Base-by-base conservation (phyloP, 2,329 filamentous ascomycete genomes). In the Epichloe sylvatica region DNA sequence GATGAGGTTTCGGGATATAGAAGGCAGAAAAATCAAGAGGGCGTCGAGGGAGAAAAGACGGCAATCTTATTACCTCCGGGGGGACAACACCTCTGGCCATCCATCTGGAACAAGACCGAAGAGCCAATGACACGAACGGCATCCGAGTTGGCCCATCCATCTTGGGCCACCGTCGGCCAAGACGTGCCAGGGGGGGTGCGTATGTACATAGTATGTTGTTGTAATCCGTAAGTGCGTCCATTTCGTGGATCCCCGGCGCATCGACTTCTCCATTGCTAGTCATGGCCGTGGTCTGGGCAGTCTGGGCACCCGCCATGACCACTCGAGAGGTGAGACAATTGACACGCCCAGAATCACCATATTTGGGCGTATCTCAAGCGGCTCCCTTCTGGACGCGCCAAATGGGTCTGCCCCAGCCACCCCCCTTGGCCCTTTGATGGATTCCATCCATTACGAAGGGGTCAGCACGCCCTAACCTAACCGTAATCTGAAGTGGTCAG, bases 251-350 rank as follows among this genome's bases (percentile, higher is more conserved):
- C 30, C 39, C 46, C 21, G 46, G n/a, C 25, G 15, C 30, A 19
- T 35, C 25, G 25, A 30, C 23, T 8, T 8, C 25, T 8, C 30
- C 30, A 30, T 47, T 34, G 12, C 40, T 49, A 8, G 25, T 30
- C 25, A 30, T 30, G 25, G 25, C 25, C 25, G 7, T 8, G 33
- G 7, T 44, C 40, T 44, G 34, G 40, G 40, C 47, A 44, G 7
- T 39, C 40, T 44, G 34, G 40, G 40, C 47, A 44, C 34, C 34
- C 39, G 40, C 47, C 40, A 44, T 44, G 13, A 9, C 39, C 19
- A n/a, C 39, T 38, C 34, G 47, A 38, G 40, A 44, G 15, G 25
- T 49, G 47, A 44, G 47, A 49, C 47, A 49, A 47, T 38, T 43
- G 39, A 19, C 46, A 48, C 46, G 33, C 38, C 39, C n/a, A 36